A percentile compares a stretch with the other conserved stretches of the same genome.
Conservation (phyloP, 495 filamentous ascomycete genomes). For the Talaromyces trachyspermus region DNA sequence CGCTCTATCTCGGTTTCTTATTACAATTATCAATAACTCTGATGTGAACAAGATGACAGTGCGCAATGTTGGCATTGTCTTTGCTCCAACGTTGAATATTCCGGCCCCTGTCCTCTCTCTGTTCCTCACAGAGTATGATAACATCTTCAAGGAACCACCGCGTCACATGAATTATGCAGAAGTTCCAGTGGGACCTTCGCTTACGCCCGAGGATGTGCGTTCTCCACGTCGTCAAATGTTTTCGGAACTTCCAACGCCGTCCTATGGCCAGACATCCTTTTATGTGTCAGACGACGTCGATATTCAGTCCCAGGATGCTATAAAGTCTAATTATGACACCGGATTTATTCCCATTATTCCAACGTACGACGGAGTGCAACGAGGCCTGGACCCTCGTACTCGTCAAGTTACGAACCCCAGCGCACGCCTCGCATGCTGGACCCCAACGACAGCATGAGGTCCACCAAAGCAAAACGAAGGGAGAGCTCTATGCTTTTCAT, state of each 20-base stretch:
- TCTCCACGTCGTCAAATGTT: constrained; percentile 65
- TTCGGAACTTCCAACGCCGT: constrained; percentile 55
- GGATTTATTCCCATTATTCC: constrained; percentile 58
- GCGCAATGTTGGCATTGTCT: constrained; percentile 95
- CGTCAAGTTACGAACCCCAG: constrained; percentile 15
- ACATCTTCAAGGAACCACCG: constrained; percentile 65
- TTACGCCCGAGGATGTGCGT: constrained; percentile 53
- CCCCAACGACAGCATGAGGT: constrained; percentile 30
- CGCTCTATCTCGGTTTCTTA: constrained; percentile 77
- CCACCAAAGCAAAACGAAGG: constrained; percentile 44
- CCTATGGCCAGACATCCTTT: constrained; percentile 57
- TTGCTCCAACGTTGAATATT: constrained; percentile 97
- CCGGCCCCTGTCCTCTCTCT: constrained; percentile 89
- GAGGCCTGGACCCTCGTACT: constrained; percentile 22
- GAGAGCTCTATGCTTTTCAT: constrained; percentile 55
- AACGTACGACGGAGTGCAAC: constrained; percentile 41
- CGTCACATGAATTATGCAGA: constrained; percentile 2
- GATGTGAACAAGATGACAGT: constrained; percentile 97
- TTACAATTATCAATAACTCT: constrained; percentile 81
- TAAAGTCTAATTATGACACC: constrained; percentile 36
- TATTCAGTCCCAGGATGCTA: constrained; percentile 16
- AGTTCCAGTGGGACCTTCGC: constrained; percentile 14
- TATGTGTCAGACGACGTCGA: constrained; percentile 17
- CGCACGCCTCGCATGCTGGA: constrained; percentile 36
- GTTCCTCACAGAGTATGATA: constrained; percentile 84